These are phyloP conservation scores for Penicillium pulvis DNA, from an alignment of 495 filamentous ascomycete species.

Conservation along the genomic window DNA sequence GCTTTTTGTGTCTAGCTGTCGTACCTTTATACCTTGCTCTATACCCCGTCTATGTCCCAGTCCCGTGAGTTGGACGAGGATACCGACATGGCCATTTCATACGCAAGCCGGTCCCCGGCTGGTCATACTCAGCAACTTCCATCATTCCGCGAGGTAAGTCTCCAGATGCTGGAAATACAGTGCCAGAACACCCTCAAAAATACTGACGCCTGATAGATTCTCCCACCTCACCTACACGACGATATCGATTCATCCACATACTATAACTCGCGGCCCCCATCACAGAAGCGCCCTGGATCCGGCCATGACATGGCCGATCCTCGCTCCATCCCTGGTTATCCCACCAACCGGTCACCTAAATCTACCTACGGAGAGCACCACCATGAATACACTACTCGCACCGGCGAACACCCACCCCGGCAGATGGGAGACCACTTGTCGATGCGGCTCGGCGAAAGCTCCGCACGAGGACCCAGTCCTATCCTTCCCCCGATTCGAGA, in stretches of 20 bases:
- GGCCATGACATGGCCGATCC: conserved; percentile 38
- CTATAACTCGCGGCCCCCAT: conserved; percentile 34
- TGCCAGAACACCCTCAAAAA: neutral
- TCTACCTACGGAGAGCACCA: conserved; percentile 24
- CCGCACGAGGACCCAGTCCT: conserved; percentile 41
- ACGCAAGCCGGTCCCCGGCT: conserved; percentile 39
- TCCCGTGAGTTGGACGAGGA: conserved; percentile 39
- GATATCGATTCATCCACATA: conserved; percentile 50
- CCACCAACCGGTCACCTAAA: conserved; percentile 24
- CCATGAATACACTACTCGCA: conserved; percentile 34
- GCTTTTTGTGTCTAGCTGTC: neutral
- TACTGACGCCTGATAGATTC: conserved; percentile 30
- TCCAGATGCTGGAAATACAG: neutral
- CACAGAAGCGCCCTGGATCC: conserved; percentile 40
- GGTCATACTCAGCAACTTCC: conserved; percentile 44
- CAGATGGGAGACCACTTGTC: conserved; percentile 23
- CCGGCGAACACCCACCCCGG: conserved; percentile 18
- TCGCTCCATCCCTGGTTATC: conserved; percentile 30
- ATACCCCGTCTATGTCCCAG: conserved; percentile 44
- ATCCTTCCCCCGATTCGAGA: conserved; percentile 48
- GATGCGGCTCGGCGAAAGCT: conserved; percentile 21
- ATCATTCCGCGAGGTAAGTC: conserved; percentile 49
- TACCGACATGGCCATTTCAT: conserved; percentile 50
- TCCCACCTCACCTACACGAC: conserved; percentile 50
- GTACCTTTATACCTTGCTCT: conserved; percentile 1